These are phyloP conservation scores for Ramaria sp. DNA, from an alignment of 768 basidiomycete genomes.

Conservation along the genomic window DNA sequence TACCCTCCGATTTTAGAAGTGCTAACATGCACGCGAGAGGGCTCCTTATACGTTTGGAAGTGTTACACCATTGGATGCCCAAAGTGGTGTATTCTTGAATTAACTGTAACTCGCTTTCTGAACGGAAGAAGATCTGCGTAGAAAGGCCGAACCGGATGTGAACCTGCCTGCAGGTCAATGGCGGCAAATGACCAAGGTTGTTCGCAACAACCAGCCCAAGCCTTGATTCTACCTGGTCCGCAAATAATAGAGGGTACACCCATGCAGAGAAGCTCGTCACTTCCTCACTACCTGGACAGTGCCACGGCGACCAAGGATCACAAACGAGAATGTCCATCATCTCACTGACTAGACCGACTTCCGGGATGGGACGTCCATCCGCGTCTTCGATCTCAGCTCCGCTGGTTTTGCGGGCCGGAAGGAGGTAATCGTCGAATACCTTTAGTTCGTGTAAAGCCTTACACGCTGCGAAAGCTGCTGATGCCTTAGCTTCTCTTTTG, in stretches of 20 bases:
- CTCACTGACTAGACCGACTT: constrained; percentile 36
- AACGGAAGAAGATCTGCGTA: background rate
- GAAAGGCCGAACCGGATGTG: background rate
- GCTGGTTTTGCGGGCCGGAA: constrained; percentile 50
- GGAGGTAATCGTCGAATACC: constrained; percentile 73
- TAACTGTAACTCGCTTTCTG: background rate
- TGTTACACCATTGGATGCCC: constrained; percentile 54
- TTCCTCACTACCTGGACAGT: background rate
- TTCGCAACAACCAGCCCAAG: background rate
- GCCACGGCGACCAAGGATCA: constrained; percentile 48
- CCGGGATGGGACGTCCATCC: constrained; percentile 35
- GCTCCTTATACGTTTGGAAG: constrained; percentile 40
- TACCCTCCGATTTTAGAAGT: constrained; percentile 40
- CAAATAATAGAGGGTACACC: constrained; percentile 11
- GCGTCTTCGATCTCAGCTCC: constrained; percentile 42
- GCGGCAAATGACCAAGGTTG: background rate
- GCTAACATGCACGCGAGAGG: constrained; percentile 55
- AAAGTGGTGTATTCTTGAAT: constrained; percentile 46
- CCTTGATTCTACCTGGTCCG: background rate
- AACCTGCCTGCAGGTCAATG: background rate
- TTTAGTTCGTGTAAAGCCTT: constrained; percentile 56
- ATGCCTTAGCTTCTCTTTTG: constrained; percentile 76
- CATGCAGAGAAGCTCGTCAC: constrained; percentile 1
- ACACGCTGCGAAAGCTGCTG: constrained; percentile 72
- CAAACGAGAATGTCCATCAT: constrained; percentile 50